Percentiles rank a stretch among this genome's conserved stretches.
These are phyloP conservation scores for Persicaria maculosa DNA, from an alignment of 148 eudicot species.

Conservation along the genomic window DNA sequence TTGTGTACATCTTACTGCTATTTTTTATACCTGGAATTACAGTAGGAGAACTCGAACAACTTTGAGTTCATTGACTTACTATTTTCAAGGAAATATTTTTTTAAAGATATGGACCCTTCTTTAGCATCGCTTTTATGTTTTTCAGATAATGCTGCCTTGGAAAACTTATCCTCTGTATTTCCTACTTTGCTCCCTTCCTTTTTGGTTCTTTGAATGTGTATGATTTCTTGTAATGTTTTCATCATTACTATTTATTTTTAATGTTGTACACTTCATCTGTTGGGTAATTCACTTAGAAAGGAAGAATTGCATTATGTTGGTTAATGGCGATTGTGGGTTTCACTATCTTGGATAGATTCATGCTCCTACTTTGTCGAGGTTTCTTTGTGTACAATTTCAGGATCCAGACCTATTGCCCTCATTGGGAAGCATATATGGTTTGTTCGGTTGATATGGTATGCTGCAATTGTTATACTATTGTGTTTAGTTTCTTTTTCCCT, in stretches of 20 bases:
- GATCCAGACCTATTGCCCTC: background rate
- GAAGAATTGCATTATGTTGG: too few relatives aligned
- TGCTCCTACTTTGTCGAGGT: too few relatives aligned
- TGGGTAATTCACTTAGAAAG: background rate
- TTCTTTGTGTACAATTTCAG: background rate
- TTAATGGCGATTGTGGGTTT: too few relatives aligned
- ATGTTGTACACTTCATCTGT: background rate
- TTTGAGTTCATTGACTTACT: background rate
- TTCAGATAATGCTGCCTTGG: background rate
- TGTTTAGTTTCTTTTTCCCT: background rate
- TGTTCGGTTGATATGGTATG: background rate
- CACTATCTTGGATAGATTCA: too few relatives aligned
- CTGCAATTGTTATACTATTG: background rate
- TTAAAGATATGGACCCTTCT: too few relatives aligned
- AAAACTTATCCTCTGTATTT: background rate
- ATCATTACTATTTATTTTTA: too few relatives aligned
- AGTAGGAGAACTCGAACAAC: background rate
- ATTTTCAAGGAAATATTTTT: background rate
- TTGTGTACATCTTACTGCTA: background rate
- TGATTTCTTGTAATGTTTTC: background rate
- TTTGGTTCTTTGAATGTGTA: background rate
- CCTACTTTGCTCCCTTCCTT: background rate
- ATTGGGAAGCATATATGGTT: background rate
- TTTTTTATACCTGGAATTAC: background rate
- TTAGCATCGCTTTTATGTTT: background rate